Evolutionary conservation across 176 grass and related monocot genomes (phyloP).

Genomic region (Otatea glauca): DNA sequence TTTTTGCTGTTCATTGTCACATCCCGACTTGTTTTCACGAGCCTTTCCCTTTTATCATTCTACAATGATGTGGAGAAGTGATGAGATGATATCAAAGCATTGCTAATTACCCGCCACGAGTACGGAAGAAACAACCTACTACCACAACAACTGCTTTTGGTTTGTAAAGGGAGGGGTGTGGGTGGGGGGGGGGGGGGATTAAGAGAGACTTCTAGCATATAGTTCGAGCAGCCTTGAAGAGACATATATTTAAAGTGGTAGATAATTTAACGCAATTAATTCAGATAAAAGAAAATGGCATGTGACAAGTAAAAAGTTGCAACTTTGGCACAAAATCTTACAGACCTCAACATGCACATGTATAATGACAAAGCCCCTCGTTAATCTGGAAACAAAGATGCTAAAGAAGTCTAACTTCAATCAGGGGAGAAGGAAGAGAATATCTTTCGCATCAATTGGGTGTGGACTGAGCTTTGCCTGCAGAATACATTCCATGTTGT

Average conservation of each 20-base stretch:
- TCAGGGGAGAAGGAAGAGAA: neutral
- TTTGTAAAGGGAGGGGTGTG: neutral
- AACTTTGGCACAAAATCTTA: neutral
- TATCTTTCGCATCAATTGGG: neutral
- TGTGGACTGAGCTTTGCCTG: neutral
- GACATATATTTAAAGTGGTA: neutral
- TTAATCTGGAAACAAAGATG: slow-evolving; percentile 1
- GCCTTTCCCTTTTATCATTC: slow-evolving; percentile 98
- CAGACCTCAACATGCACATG: neutral
- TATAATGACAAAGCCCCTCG: neutral
- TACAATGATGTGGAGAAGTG: slow-evolving; percentile 46
- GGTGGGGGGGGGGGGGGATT: too few species aligned
- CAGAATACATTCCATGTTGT: neutral
- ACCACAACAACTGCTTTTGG: neutral
- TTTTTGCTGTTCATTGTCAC: slow-evolving; percentile 99
- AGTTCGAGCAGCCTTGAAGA: slow-evolving; percentile 19
- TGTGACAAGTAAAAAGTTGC: neutral
- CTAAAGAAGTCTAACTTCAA: slow-evolving; percentile 18
- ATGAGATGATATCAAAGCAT: slow-evolving; percentile 12
- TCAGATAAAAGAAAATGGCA: slow-evolving; percentile 22
- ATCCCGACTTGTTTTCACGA: slow-evolving; percentile 97
- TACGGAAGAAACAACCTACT: neutral
- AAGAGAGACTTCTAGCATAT: slow-evolving; percentile 1
- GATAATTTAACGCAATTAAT: neutral
- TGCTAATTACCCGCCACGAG: neutral